A percentile compares a stretch with the other conserved stretches of the same genome.
Evolutionary conservation across 768 basidiomycete genomes (phyloP).

Genomic region (Russula brevipes): DNA sequence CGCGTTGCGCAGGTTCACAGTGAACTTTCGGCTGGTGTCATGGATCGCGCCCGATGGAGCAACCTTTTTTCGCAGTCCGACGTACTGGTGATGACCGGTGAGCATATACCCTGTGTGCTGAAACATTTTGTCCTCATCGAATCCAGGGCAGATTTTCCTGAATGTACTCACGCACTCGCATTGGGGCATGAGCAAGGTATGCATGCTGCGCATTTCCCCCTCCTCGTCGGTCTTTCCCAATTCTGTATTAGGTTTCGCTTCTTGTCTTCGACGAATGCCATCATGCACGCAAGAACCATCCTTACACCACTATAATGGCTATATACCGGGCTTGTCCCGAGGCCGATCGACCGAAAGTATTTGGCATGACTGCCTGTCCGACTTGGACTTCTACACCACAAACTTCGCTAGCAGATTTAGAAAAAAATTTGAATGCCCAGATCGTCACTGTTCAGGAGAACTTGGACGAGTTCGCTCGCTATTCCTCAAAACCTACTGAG

Average conservation of each 20-base stretch:
- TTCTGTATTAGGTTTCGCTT: conserved; percentile 43
- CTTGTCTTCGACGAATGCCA: conserved; percentile 57
- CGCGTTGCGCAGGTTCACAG: conserved; percentile 68
- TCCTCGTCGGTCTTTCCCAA: neutral
- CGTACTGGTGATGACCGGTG: conserved; percentile 84
- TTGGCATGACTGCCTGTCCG: conserved; percentile 91
- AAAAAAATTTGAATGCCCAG: conserved; percentile 66
- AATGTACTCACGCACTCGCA: conserved; percentile 78
- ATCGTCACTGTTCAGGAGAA: conserved; percentile 72
- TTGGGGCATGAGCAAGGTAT: conserved; percentile 63
- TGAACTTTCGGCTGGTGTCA: conserved; percentile 62
- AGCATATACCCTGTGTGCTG: conserved; percentile 4
- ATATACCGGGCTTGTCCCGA: conserved; percentile 46
- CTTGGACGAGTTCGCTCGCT: conserved; percentile 53
- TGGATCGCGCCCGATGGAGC: conserved; percentile 62
- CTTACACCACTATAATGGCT: conserved; percentile 54
- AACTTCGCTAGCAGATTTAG: conserved; percentile 57
- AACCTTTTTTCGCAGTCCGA: conserved; percentile 57
- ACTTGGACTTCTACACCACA: conserved; percentile 73
- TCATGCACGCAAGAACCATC: conserved; percentile 51
- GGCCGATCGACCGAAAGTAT: conserved; percentile 65
- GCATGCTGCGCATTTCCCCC: neutral
- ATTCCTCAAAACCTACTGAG: conserved; percentile 64
- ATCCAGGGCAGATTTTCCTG: conserved; percentile 72
- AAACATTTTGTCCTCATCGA: conserved; percentile 1